Evolutionary conservation across 75 land plant genomes (phyloP).

Genomic region (Sequoia sempervirens): DNA sequence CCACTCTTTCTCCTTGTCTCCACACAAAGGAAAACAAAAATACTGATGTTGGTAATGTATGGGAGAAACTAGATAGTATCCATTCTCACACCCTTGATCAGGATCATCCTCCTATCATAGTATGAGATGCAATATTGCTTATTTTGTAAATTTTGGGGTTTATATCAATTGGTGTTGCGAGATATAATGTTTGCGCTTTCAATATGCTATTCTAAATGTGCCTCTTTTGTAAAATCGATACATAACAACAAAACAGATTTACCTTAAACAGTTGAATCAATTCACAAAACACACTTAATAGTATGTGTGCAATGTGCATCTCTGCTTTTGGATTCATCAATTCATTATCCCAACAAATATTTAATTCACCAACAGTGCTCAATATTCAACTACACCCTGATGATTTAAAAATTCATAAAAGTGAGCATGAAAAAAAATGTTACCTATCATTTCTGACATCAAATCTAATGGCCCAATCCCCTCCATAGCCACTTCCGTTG

Average conservation of each 20-base stretch:
- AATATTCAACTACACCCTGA: not conserved
- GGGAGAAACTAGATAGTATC: too few species aligned
- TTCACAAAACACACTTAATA: not conserved
- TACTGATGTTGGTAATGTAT: too few species aligned
- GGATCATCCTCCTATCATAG: too few species aligned
- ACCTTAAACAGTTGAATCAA: not conserved
- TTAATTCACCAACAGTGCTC: not conserved
- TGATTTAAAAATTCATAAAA: not conserved
- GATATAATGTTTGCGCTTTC: not conserved
- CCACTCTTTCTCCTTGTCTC: too few species aligned
- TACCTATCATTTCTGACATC: constrained; percentile 43
- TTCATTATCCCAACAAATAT: not conserved
- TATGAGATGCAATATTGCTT: too few species aligned
- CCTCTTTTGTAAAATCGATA: not conserved
- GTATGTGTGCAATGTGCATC: not conserved
- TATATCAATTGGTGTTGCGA: not conserved
- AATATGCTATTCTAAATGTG: not conserved
- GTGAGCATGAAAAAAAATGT: not conserved
- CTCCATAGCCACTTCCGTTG: constrained; percentile 83
- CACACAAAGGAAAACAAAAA: too few species aligned
- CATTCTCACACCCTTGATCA: too few species aligned
- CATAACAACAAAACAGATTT: not conserved
- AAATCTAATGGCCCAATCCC: constrained; percentile 86
- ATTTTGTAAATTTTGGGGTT: too few species aligned
- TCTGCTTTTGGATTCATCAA: not conserved